Percentiles rank a stretch among this genome's conserved stretches.
phyloP scores from a whole-genome alignment of 2,329 filamentous ascomycete genomes.

The Xylariaceae sp. region DNA sequence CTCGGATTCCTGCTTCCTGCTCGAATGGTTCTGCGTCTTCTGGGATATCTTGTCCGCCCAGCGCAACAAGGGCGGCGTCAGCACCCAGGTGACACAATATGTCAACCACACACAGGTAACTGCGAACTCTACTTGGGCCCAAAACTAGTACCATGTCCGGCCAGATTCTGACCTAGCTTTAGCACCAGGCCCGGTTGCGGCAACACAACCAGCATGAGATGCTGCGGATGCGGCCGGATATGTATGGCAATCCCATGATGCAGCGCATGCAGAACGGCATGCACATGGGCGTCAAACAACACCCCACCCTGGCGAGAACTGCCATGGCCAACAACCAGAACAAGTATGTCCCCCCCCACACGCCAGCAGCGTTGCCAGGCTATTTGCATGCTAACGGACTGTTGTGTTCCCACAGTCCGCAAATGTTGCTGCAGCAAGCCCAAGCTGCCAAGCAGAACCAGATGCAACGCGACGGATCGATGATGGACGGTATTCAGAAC shows the following conservation, averaged over 20 bases:
- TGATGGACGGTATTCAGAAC: constrained; percentile 77
- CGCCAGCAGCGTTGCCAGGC: neutral
- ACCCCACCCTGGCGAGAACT: constrained; percentile 60
- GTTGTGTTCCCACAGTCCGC: constrained; percentile 42
- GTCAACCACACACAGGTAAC: constrained; percentile 77
- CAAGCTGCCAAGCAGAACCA: constrained; percentile 63
- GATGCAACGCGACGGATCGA: constrained; percentile 84
- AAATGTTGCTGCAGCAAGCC: constrained; percentile 71
- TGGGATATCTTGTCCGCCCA: constrained; percentile 93
- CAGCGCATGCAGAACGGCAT: constrained; percentile 59
- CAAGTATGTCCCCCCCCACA: constrained; percentile 46
- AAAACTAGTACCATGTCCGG: constrained; percentile 10
- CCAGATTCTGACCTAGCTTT: constrained; percentile 21
- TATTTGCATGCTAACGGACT: constrained; percentile 15
- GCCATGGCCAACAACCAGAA: constrained; percentile 75
- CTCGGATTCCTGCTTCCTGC: constrained; percentile 76
- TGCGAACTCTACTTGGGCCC: constrained; percentile 15
- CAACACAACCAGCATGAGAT: constrained; percentile 74
- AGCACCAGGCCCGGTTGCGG: constrained; percentile 65
- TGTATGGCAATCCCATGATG: constrained; percentile 59
- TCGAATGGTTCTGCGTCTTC: constrained; percentile 96
- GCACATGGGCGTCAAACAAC: constrained; percentile 55
- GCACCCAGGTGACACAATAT: constrained; percentile 65
- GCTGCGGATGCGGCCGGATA: constrained; percentile 63
- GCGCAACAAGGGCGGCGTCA: constrained; percentile 59